phyloP scores from a whole-genome alignment of 179 eudicot species.

The Actinidia chinensis region DNA sequence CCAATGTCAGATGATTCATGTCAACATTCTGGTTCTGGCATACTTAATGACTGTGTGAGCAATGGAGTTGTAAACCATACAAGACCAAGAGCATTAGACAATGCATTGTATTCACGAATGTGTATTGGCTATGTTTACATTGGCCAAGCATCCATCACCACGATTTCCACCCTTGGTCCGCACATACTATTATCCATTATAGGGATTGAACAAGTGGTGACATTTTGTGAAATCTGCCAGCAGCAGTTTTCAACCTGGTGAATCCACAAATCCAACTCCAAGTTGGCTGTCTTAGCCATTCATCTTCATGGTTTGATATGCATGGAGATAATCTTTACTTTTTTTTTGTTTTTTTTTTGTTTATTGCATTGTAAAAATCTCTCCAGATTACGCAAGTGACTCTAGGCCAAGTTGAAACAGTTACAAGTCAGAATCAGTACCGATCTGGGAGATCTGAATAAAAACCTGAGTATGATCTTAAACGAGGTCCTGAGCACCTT shows the following conservation, averaged over 20 bases:
- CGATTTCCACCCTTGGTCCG: conserved; percentile 80
- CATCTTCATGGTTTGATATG: conserved; percentile 96
- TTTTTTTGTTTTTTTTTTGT: neutral
- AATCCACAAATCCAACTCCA: conserved; percentile 41
- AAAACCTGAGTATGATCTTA: neutral
- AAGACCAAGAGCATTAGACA: too few relatives aligned
- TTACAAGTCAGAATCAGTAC: neutral
- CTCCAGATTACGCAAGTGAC: neutral
- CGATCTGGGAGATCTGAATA: neutral
- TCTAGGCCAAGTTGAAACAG: neutral
- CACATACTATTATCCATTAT: conserved; percentile 72
- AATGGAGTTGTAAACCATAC: too few relatives aligned
- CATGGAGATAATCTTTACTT: conserved; percentile 58
- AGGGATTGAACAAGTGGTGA: conserved; percentile 87
- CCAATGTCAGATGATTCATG: too few relatives aligned
- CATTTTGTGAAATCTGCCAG: conserved; percentile 52
- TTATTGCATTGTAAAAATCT: conserved; percentile 6
- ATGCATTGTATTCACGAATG: conserved; percentile 75
- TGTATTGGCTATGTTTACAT: conserved; percentile 69
- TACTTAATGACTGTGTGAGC: conserved; percentile 48
- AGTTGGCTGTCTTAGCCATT: conserved; percentile 92
- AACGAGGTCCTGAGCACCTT: neutral
- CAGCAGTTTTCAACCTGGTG: conserved; percentile 48
- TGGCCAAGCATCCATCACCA: conserved; percentile 96
- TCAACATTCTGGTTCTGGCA: too few relatives aligned